phyloP scores from a whole-genome alignment of 1,139 yeast genomes.

The Blastobotrys arbuscula region DNA sequence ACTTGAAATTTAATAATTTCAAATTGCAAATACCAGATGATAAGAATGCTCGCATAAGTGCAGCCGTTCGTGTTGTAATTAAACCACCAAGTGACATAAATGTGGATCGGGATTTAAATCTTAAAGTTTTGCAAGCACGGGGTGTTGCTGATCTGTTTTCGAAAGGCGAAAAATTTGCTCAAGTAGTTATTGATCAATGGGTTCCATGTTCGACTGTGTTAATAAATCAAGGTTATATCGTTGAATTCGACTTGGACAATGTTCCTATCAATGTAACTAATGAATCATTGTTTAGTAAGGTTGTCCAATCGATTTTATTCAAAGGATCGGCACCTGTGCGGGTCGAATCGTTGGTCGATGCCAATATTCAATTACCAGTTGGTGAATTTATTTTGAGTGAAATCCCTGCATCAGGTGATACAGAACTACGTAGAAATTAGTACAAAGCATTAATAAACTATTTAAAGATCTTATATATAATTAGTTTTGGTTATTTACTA shows the following conservation, averaged over 20 bases:
- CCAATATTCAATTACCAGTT: slow-evolving; percentile 40
- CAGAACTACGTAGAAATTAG: slow-evolving; percentile 7
- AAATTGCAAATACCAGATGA: slow-evolving; percentile 20
- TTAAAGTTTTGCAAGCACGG: slow-evolving; percentile 21
- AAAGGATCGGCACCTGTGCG: slow-evolving; percentile 27
- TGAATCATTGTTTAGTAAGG: slow-evolving; percentile 26
- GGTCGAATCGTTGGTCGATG: slow-evolving; percentile 32
- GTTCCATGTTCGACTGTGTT: slow-evolving; percentile 29
- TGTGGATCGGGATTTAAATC: slow-evolving; percentile 17
- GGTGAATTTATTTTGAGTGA: slow-evolving; percentile 32
- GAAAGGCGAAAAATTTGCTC: slow-evolving; percentile 29
- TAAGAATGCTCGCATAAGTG: slow-evolving; percentile 24
- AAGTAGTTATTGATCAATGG: slow-evolving; percentile 31
- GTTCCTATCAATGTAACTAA: slow-evolving; percentile 32
- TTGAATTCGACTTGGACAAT: slow-evolving; percentile 25
- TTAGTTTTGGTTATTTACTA: neutral
- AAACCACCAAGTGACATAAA: slow-evolving; percentile 21
- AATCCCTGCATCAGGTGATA: slow-evolving; percentile 21
- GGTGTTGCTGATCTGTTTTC: slow-evolving; percentile 31
- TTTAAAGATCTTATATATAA: neutral
- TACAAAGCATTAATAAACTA: neutral
- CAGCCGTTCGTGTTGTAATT: slow-evolving; percentile 22
- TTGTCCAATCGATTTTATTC: slow-evolving; percentile 28
- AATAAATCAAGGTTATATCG: slow-evolving; percentile 21
- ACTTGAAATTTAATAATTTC: slow-evolving; percentile 22